phyloP scores from a whole-genome alignment of 257 asterid species.

The Craterostigma plantagineum region DNA sequence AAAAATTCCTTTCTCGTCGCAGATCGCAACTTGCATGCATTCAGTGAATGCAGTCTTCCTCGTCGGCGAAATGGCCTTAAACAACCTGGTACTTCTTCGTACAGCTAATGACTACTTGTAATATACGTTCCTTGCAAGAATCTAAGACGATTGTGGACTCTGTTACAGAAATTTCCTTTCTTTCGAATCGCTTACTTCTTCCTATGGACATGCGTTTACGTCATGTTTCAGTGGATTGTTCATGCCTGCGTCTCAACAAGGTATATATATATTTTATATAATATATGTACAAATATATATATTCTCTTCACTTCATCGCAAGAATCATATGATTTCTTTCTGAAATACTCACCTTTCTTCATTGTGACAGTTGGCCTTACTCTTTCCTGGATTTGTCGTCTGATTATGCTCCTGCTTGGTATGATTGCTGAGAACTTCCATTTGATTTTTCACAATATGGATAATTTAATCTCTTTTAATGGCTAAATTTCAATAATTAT shows the following conservation, averaged over 20 bases:
- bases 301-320: too few species aligned
- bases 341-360: too few species aligned
- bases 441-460: not conserved
- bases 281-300: too few species aligned
- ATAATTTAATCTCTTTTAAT: too few species aligned
- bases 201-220: constrained; percentile 51
- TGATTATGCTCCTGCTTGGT: constrained; percentile 53
- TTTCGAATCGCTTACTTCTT: constrained; percentile 64
- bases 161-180: constrained; percentile 66
- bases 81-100: constrained; percentile 14
- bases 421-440: constrained; percentile 6
- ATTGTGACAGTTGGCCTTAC: constrained; percentile 56
- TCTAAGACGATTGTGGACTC: not conserved
- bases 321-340: too few species aligned
- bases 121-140: constrained; percentile 5
- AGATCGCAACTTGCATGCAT: constrained; percentile 15
- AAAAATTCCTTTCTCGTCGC: not conserved
- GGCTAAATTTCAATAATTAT: constrained; percentile 3
- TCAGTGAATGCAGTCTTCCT: constrained; percentile 27
- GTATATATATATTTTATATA: constrained; percentile 14
- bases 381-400: constrained; percentile 46
- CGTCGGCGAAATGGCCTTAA: constrained; percentile 17
- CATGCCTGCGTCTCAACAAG: constrained; percentile 47
- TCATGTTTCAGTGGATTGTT: constrained; percentile 71
- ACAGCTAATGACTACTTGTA: not conserved